phyloP scores from a whole-genome alignment of 805 yeast genomes.

The Saccharomycopsis guyanensis region DNA sequence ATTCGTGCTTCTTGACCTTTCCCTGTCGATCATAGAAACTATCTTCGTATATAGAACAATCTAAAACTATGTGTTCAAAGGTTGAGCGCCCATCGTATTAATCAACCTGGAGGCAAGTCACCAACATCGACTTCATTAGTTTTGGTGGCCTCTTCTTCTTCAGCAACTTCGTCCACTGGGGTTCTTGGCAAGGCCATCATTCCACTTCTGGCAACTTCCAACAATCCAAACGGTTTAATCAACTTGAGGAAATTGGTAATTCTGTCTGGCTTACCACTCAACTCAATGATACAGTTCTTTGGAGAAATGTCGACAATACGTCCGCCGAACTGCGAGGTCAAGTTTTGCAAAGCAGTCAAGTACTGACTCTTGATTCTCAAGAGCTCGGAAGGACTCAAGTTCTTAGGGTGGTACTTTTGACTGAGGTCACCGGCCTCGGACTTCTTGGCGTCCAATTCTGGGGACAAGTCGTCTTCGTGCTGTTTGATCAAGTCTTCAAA shows the following conservation, averaged over 20 bases:
- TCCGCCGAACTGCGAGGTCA: slow-evolving; percentile 87
- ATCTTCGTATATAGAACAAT: background rate
- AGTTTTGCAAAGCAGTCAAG: slow-evolving; percentile 71
- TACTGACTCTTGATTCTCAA: slow-evolving; percentile 90
- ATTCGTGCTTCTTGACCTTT: background rate
- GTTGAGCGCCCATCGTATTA: background rate
- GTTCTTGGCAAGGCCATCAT: slow-evolving; percentile 99
- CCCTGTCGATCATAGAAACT: background rate
- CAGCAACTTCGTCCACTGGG: slow-evolving; percentile 53
- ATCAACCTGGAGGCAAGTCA: slow-evolving; percentile 90
- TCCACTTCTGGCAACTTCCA: slow-evolving; percentile 95
- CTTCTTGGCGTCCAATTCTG: slow-evolving; percentile 26
- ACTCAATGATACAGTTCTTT: slow-evolving; percentile 88
- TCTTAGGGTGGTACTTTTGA: slow-evolving; percentile 74
- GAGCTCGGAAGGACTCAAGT: slow-evolving; percentile 84
- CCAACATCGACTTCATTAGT: slow-evolving; percentile 76
- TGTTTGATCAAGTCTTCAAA: slow-evolving; percentile 90
- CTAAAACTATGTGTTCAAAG: background rate
- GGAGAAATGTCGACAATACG: slow-evolving; percentile 86
- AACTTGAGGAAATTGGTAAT: slow-evolving; percentile 79
- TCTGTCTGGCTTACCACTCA: slow-evolving; percentile 89
- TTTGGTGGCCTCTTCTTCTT: slow-evolving; percentile 43
- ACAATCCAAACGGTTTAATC: slow-evolving; percentile 90
- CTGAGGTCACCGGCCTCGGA: slow-evolving; percentile 25
- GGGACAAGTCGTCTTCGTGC: slow-evolving; percentile 36